A percentile compares a stretch with the other conserved stretches of the same genome.
Conservation (phyloP, 2,329 filamentous ascomycete species). For the Corniculantispora saksenae region DNA sequence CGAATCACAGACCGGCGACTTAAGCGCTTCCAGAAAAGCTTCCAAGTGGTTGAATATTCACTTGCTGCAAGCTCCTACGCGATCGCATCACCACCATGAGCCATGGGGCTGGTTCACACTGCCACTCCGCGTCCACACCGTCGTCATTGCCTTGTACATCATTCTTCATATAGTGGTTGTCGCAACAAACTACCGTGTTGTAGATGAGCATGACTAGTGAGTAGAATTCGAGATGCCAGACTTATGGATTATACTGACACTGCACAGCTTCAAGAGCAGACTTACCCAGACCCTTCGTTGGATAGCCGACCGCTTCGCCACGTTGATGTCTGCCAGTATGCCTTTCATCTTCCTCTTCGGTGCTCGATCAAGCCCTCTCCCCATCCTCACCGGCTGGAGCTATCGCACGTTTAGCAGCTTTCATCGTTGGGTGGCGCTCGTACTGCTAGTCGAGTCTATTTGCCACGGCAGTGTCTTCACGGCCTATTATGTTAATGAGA, state of each 20-base stretch:
- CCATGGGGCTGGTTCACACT: constrained; percentile 38
- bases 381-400: constrained; percentile 65
- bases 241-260: constrained; percentile 27
- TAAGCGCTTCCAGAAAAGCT: not conserved
- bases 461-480: constrained; percentile 43
- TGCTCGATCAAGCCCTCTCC: constrained; percentile 60
- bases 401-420: constrained; percentile 64
- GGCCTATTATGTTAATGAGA: constrained; percentile 22
- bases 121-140: constrained; percentile 36
- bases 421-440: constrained; percentile 61
- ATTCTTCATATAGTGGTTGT: constrained; percentile 34
- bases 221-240: constrained; percentile 8
- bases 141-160: constrained; percentile 36
- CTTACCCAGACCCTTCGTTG: constrained; percentile 45
- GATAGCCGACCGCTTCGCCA: constrained; percentile 58
- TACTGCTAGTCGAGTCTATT: constrained; percentile 58
- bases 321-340: constrained; percentile 59
- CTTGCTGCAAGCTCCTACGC: constrained; percentile 21
- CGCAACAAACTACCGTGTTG: constrained; percentile 32
- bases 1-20: not conserved
- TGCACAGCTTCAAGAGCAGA: constrained; percentile 6
- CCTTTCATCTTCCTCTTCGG: constrained; percentile 63
- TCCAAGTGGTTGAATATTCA: constrained; percentile 18
- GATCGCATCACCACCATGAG: constrained; percentile 23
- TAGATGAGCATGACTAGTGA: constrained; percentile 35